Conservation (phyloP, 139 green algal species). For the Auxenochlorella protothecoides region DNA sequence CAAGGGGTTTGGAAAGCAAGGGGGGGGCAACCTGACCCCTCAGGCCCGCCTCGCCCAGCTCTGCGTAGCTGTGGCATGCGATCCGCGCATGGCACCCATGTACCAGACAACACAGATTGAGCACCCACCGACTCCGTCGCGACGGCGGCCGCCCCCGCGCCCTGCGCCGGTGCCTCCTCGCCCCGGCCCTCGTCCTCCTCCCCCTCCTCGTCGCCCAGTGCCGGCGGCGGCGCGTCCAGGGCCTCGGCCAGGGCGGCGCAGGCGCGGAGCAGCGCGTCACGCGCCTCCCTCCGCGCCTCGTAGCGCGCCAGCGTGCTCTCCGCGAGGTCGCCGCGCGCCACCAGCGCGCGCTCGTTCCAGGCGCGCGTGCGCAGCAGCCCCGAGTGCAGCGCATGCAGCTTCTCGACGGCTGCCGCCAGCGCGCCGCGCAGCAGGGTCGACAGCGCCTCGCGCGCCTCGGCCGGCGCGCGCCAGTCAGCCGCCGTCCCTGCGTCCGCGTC, state of each 20-base stretch:
- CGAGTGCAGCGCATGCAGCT: conserved; percentile 45
- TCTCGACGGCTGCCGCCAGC: conserved; percentile 20
- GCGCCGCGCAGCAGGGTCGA: neutral
- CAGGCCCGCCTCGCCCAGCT: neutral
- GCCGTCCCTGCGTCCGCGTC: conserved; percentile 1
- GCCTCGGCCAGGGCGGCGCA: conserved; percentile 46
- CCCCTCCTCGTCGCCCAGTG: conserved; percentile 42
- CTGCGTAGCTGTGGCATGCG: too few species aligned
- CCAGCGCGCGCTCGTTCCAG: conserved; percentile 15
- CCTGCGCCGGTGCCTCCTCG: conserved; percentile 9
- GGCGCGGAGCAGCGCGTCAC: conserved; percentile 53
- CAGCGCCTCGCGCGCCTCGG: conserved; percentile 5
- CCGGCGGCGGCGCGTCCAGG: conserved; percentile 51
- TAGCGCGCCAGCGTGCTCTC: conserved; percentile 61
- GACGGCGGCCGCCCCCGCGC: neutral
- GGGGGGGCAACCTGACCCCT: neutral
- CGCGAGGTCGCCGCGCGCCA: conserved; percentile 55
- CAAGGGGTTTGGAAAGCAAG: too few species aligned
- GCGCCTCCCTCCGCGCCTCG: conserved; percentile 49
- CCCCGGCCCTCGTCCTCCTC: neutral
- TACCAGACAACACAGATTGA: too few species aligned
- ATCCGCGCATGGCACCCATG: too few species aligned
- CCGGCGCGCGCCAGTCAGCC: neutral
- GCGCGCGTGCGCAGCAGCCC: conserved; percentile 42
- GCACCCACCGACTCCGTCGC: neutral